Evolutionary conservation across 2,329 filamentous ascomycete species (phyloP), one percentile per base, ranked within the genome.

Genomic region (Leptodontidium sp.): DNA sequence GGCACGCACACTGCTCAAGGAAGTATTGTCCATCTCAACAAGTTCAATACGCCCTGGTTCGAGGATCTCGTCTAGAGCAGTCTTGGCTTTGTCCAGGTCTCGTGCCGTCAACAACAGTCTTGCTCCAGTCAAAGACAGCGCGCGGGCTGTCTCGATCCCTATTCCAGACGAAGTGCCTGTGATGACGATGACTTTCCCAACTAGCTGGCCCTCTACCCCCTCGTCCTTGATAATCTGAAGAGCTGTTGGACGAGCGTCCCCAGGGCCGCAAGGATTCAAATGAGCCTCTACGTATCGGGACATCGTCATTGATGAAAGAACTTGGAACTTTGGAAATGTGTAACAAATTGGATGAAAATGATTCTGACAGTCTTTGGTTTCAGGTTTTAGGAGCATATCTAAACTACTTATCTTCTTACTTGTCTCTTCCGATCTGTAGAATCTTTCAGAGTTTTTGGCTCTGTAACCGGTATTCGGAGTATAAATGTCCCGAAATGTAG

Each of bases 21-120:
- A 78, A 35, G 72, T 73, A 17, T 79, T 74, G 65, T 81, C 77
- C 64, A 81, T 75, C 17, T 78, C 57, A 0, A 82, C 38, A 1
- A 81, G 68, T 43, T 77, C 74, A n/a, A 82, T 70, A 61, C 17
- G 69, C 38, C 58, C 68, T 24, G 66, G 50, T 26, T 70, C 61
- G 78, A 86, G 84, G 50, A 87, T 80, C 5, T 80, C 83, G 0
- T 76, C 69, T 2, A 55, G 52, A 35, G 52, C 40, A 11, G 11
- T 12, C 2, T 15, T 26, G 15, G 26, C 52, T 15, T 17, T 55
- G 3, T 32, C 32, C 12, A 35, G 5, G 12, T 55, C 52, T 8
- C 52, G 26, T 12, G 26, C 52, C 15, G 52, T 55, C 52, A 55
- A 11, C 2, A 55, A 17, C 9, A 55, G 29, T 9, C 5, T 55